Evolutionary conservation across 2,329 filamentous ascomycete genomes (phyloP).

Genomic region (Chrysosporium queenslandicum): DNA sequence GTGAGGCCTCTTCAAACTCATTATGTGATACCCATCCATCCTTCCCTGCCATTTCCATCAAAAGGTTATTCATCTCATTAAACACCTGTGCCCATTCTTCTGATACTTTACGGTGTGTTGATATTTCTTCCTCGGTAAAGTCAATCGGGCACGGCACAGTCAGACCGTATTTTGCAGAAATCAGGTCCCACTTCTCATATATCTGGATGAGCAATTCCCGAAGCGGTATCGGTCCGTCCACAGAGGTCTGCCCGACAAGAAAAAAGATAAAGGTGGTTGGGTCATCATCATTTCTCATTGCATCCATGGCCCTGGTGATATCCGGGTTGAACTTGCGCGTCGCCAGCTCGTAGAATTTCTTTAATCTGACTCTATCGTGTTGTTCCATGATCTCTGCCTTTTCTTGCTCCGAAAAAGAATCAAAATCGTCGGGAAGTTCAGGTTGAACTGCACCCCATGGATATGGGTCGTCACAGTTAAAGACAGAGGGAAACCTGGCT

Average conservation of each 20-base stretch:
- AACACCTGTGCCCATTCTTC: constrained; percentile 20
- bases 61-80: constrained; percentile 19
- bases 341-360: constrained; percentile 22
- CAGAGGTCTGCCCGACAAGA: constrained; percentile 17
- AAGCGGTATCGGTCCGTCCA: constrained; percentile 18
- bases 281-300: constrained; percentile 18
- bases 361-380: constrained; percentile 16
- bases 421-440: constrained; percentile 20
- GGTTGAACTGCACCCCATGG: constrained; percentile 22
- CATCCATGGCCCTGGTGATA: constrained; percentile 19
- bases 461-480: constrained; percentile 22
- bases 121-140: constrained; percentile 19
- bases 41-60: constrained; percentile 16
- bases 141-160: constrained; percentile 18
- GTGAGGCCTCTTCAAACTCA: constrained; percentile 19
- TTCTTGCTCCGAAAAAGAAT: constrained; percentile 18
- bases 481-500: constrained; percentile 21
- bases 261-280: constrained; percentile 21
- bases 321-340: constrained; percentile 21
- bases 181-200: constrained; percentile 21
- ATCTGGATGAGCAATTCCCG: constrained; percentile 22
- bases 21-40: constrained; percentile 25
- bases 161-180: constrained; percentile 14
- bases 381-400: constrained; percentile 6
- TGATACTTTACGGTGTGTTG: constrained; percentile 13